Base-by-base conservation (phyloP, 495 filamentous ascomycete genomes). In the Aspergillus taichungensis region DNA sequence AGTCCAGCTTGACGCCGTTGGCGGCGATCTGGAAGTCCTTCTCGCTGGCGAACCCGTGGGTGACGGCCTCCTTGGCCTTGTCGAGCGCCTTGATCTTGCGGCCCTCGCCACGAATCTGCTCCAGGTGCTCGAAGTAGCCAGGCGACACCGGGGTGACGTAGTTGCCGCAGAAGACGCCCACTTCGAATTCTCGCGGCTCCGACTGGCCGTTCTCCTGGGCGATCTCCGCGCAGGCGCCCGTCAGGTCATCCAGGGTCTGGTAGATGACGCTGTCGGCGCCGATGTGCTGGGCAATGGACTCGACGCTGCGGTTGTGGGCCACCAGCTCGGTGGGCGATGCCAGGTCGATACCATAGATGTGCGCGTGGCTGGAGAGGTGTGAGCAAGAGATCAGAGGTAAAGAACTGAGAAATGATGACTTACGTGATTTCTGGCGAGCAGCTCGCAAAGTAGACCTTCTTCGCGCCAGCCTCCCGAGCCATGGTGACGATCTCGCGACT, bases 161-260 rank as follows among this genome's bases (percentile, higher is more conserved):
- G 56, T 78, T 78, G 14, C 94, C 92, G 51, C 86, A 94, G 73
- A 98, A 97, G 11, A 97, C 89, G 49, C 92, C 91, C n/a, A 94
- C 82, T 62, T 97, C 94, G 49, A 97, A 96, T 39, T 76, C 61
- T 13, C 69, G 69, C n/a, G 70, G 70, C 29, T 69, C 64, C 28
- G 77, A 63, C 30, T 66, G 72, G 30, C 80, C 67, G 33, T 76
- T 64, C 34, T 77, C 71, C 11, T 73, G 63, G 1, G 67, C 71
- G 3, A 84, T 76, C 54, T 87, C 83, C 0, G 80, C 77, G 57
- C 89, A 95, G 5, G 89, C 80, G 31, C 76, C 81, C 60, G 87
- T 84, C 8, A 96, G 74, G 53, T 94, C 89, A 9, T 78, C 76
- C n/a, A 96, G 73, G 34, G 80, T 82, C 59, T 95, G 89, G 64